Conservation (phyloP, 176 grass and related monocot species). For the Carex parvula region DNA sequence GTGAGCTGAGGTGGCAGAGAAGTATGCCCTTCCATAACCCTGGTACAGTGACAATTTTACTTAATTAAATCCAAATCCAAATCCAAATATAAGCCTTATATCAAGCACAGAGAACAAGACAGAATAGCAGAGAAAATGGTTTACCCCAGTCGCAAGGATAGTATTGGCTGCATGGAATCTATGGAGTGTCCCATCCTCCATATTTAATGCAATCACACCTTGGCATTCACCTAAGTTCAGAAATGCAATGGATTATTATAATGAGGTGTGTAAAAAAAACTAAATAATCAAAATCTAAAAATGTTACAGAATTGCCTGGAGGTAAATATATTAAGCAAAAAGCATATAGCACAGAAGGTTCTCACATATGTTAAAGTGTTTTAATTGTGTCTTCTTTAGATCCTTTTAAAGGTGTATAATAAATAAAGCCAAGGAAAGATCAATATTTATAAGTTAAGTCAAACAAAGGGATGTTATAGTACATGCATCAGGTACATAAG, state of each 20-base stretch:
- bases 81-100: background rate
- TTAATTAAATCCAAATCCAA: conserved; percentile 10
- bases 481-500: background rate
- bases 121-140: background rate
- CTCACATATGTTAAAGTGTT: background rate
- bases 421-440: background rate
- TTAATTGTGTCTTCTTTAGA: background rate
- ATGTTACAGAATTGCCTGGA: background rate
- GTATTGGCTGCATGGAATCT: conserved; percentile 78
- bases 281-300: conserved; percentile 5
- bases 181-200: conserved; percentile 98
- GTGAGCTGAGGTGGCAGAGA: conserved; percentile 95
- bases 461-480: background rate
- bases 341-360: background rate
- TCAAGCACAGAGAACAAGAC: background rate
- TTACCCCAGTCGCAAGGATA: conserved; percentile 92
- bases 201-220: conserved; percentile 95
- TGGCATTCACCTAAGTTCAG: conserved; percentile 58
- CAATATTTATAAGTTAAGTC: background rate
- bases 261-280: background rate
- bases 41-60: conserved; percentile 27
- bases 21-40: conserved; percentile 90
- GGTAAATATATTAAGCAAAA: background rate
- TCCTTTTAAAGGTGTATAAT: background rate
- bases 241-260: conserved; percentile 18